Evolutionary conservation across 2,329 filamentous ascomycete species (phyloP), one percentile per base, ranked within the genome.

Genomic region (Ophiosphaerella korrae): DNA sequence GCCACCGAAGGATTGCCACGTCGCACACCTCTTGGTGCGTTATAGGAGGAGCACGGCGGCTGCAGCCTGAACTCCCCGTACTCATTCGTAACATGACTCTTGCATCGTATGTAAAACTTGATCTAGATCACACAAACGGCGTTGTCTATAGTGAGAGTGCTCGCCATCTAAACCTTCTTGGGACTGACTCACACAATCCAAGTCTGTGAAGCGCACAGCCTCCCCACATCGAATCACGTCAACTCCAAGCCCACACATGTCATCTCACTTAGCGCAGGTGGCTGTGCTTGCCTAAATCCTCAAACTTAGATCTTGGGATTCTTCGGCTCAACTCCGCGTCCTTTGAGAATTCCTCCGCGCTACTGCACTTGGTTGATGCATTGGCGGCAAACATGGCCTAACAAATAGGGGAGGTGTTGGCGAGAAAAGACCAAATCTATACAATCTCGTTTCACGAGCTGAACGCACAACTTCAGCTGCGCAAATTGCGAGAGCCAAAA

Each of bases 221-320:
- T 46, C 45, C 38, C 31, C 40, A 34, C 33, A 16, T 51, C 50
- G 48, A 60, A 58, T 60, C 55, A 52, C 50, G 45, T 43, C 38
- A 35, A 37, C 50, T 51, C 50, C 3, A 29, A 29, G 26, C 26
- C 8, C 45, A 53, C 53, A 57, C 56, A 62, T 55, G 53, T 66
- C 57, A 52, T 57, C 50, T 61, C 48, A 42, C 50, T 64, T 64
- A 69, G 66, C 62, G 66, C 57, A 62, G 47, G 63, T 66, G 66
- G 66, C 65, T 63, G 55, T 62, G 64, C 58, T 50, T 50, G 55
- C 59, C 57, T 57, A 55, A 49, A 49, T 42, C 38, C 52, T 44
- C 46, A 26, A 45, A 42, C 36, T 50, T 39, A 45, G 43, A 50
- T 57, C 50, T 35, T 45, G 46, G 45, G 52, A 48, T 48, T 39